Conservation (phyloP, 2,329 filamentous ascomycete genomes). For the Verticillium nonalfalfae region DNA sequence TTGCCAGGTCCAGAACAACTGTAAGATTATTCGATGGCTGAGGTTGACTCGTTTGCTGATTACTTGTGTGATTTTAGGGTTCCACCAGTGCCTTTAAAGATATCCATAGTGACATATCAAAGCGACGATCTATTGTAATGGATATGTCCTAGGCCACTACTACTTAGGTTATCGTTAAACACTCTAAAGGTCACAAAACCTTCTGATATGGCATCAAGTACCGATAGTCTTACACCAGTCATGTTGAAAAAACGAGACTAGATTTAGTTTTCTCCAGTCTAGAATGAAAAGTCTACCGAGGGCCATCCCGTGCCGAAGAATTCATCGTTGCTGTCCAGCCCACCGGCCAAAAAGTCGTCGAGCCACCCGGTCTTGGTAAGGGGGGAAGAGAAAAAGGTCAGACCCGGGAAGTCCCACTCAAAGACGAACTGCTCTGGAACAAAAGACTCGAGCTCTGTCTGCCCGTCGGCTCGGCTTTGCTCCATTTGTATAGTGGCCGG, state of each 20-base stretch:
- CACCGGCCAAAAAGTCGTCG: slow-evolving; percentile 16
- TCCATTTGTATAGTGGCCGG: not conserved
- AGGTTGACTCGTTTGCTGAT: not conserved
- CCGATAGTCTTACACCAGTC: too few species aligned
- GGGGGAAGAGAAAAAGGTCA: slow-evolving; percentile 32
- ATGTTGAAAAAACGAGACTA: too few species aligned
- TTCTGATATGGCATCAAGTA: too few species aligned
- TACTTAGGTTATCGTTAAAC: too few species aligned
- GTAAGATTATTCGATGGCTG: not conserved
- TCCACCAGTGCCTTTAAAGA: not conserved
- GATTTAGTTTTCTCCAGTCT: too few species aligned
- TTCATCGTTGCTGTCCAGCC: slow-evolving; percentile 15
- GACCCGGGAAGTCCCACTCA: slow-evolving; percentile 51
- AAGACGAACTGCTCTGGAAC: slow-evolving; percentile 48
- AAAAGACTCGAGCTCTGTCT: slow-evolving; percentile 44
- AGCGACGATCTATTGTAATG: too few species aligned
- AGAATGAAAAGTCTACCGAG: not conserved
- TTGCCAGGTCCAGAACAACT: not conserved
- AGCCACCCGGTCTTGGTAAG: slow-evolving; percentile 17
- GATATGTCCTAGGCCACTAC: too few species aligned
- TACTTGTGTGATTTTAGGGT: not conserved
- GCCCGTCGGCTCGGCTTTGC: slow-evolving; percentile 10
- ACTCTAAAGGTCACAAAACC: too few species aligned
- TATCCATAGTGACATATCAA: not conserved
- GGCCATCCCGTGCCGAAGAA: slow-evolving; percentile 12